Evolutionary conservation across 306 rosid species (phyloP), one percentile per base, ranked within the genome.

Genomic region (Begonia loranthoides): DNA sequence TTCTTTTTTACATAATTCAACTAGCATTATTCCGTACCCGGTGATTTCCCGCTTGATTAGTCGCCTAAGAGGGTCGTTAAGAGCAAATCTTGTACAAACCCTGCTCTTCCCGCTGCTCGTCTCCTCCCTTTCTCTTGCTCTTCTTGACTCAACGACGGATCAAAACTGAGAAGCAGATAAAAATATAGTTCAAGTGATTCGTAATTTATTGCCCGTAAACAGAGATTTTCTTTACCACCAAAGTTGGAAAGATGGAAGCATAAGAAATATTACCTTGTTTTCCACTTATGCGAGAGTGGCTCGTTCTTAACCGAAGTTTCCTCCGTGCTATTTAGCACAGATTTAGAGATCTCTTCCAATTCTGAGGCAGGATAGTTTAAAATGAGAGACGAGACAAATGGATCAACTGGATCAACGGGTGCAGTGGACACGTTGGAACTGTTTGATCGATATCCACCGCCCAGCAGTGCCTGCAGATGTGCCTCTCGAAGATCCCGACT

Each of bases 401-500:
- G 99, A 80, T 92, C 99, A 73, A 81, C 55, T 40, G 93, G 99
- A 80, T 92, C 99, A 73, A 81, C 55, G 34, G 93, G 66, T 50
- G 76, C 84, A 71, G 55, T 74, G 33, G 96, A 50, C 44, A 66
- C 77, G 39, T 68, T 58, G 14, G 77, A 50, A 61, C 56, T 86
- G 60, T 66, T 77, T 41, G 92, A 67, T 62, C 88, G 88, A 65
- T 76, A 74, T 44, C 74, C 85, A 57, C 71, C 72, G 13, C 86
- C 84, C n/a, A 86, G 73, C 67, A 92, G 96, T 59, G 67, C 87
- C 77, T 92, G 99, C 33, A 92, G 72, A 83, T 92, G 94, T 60
- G 99, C 92, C 75, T 92, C 99, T 6, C 96, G 94, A 66, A 92
- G 95, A 73, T 92, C 99, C 57, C 99, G 84, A 34, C 96, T 81